These are phyloP conservation scores for Phlyctochytrium bullatum DNA, from an alignment of 192 early-diverging fungal genomes.

Conservation along the genomic window DNA sequence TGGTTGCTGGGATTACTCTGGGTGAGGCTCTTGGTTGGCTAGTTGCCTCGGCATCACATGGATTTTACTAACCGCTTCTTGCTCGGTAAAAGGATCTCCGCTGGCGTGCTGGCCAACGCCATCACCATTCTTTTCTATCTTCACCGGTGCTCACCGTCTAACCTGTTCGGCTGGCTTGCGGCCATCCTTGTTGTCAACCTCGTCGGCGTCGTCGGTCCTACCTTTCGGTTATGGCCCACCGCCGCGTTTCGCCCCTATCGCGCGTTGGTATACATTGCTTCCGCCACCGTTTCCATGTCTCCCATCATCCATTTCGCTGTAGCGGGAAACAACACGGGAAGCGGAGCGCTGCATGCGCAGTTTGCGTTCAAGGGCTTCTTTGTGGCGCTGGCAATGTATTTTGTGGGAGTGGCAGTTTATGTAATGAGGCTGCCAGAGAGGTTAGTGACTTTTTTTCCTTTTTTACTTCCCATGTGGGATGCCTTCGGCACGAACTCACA, in stretches of 20 bases:
- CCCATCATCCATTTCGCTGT: neutral
- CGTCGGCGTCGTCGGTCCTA: conserved; percentile 3
- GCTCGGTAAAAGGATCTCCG: conserved; percentile 27
- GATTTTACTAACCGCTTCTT: too few relatives aligned
- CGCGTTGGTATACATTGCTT: neutral
- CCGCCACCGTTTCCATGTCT: neutral
- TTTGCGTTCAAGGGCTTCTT: neutral
- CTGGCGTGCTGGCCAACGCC: conserved; percentile 4
- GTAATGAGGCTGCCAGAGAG: conserved; percentile 79
- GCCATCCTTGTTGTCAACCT: neutral
- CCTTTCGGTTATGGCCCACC: neutral
- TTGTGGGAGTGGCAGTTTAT: conserved; percentile 85
- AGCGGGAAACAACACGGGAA: neutral
- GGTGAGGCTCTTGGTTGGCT: neutral
- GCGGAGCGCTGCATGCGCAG: neutral
- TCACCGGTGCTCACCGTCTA: conserved; percentile 8
- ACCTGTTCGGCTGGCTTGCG: neutral
- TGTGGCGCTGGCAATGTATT: conserved; percentile 44
- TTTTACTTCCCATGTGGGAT: too few relatives aligned
- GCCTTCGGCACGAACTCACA: too few relatives aligned
- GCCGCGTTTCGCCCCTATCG: neutral
- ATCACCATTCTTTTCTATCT: conserved; percentile 10
- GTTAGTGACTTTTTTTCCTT: too few relatives aligned
- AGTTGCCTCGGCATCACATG: too few relatives aligned
- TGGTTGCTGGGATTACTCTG: conserved; percentile 33